These are phyloP conservation scores for Cytidiella melzeri DNA, from an alignment of 768 basidiomycete species.

Conservation along the genomic window DNA sequence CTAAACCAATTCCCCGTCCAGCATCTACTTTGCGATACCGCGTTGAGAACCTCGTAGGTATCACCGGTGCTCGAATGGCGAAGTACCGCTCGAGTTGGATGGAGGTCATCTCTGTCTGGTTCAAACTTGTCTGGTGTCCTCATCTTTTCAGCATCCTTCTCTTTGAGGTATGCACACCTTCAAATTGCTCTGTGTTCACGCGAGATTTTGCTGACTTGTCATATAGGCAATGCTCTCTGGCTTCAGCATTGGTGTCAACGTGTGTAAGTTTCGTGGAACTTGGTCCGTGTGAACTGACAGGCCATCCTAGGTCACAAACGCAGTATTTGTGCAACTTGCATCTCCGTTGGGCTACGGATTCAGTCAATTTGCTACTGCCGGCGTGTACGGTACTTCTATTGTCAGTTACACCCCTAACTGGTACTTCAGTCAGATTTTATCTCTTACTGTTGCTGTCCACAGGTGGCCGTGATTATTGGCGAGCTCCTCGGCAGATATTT, in stretches of 20 bases:
- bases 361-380: slow-evolving; percentile 43
- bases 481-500: slow-evolving; percentile 44
- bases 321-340: slow-evolving; percentile 55
- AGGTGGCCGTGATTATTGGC: slow-evolving; percentile 46
- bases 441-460: too few species aligned
- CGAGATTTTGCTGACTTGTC: background rate
- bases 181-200: background rate
- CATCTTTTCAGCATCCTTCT: slow-evolving; percentile 46
- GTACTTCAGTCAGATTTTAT: too few species aligned
- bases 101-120: slow-evolving; percentile 36
- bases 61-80: slow-evolving; percentile 54
- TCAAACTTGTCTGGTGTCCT: slow-evolving; percentile 58
- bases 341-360: slow-evolving; percentile 50
- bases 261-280: too few species aligned
- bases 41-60: slow-evolving; percentile 54
- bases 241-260: slow-evolving; percentile 59
- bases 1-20: slow-evolving; percentile 38
- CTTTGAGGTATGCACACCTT: too few species aligned
- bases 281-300: background rate
- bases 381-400: slow-evolving; percentile 36
- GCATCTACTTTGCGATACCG: slow-evolving; percentile 42
- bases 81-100: slow-evolving; percentile 49
- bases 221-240: slow-evolving; percentile 54
- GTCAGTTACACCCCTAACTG: too few species aligned
- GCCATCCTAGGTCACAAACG: slow-evolving; percentile 53